A percentile compares a stretch with the other conserved stretches of the same genome.
Evolutionary conservation across 805 yeast genomes (phyloP).

Genomic region (Danielozyma ontarioensis): DNA sequence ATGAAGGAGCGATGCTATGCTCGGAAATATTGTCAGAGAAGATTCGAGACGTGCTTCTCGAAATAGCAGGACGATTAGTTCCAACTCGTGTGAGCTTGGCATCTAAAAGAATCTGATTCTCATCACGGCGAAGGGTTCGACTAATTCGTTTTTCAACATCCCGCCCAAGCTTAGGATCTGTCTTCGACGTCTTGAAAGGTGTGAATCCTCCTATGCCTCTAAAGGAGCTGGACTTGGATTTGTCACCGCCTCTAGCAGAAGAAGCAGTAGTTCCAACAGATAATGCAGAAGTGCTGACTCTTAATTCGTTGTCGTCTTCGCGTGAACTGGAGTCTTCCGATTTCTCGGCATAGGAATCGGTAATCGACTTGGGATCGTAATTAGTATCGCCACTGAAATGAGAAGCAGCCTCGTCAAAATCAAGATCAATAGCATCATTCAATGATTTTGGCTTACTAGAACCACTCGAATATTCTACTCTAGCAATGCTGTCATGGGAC

Average conservation of each 20-base stretch:
- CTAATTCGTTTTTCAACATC: conserved; percentile 29
- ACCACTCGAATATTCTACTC: neutral
- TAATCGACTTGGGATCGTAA: conserved; percentile 1
- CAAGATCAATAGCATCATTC: neutral
- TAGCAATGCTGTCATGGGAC: neutral
- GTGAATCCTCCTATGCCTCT: conserved; percentile 22
- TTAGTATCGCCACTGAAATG: neutral
- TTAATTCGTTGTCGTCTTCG: neutral
- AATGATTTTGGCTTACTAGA: neutral
- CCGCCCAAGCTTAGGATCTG: conserved; percentile 14
- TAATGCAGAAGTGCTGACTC: neutral
- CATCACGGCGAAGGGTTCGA: conserved; percentile 28
- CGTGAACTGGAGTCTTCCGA: conserved; percentile 3
- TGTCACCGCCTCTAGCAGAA: conserved; percentile 7
- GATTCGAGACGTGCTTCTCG: conserved; percentile 1
- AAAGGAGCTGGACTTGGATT: conserved; percentile 13
- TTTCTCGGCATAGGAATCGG: conserved; percentile 5
- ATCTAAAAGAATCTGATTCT: conserved; percentile 14
- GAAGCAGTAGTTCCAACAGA: conserved; percentile 8
- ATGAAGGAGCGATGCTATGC: conserved; percentile 2
- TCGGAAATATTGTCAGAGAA: conserved; percentile 3
- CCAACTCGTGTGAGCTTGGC: conserved; percentile 5
- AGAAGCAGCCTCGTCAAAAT: neutral
- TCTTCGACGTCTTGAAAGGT: conserved; percentile 24
- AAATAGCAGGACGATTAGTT: conserved; percentile 1